Evolutionary conservation across 352 stramenopile genomes (phyloP), one percentile per base, ranked within the genome.

Genomic region (Globisporangium parvum): DNA sequence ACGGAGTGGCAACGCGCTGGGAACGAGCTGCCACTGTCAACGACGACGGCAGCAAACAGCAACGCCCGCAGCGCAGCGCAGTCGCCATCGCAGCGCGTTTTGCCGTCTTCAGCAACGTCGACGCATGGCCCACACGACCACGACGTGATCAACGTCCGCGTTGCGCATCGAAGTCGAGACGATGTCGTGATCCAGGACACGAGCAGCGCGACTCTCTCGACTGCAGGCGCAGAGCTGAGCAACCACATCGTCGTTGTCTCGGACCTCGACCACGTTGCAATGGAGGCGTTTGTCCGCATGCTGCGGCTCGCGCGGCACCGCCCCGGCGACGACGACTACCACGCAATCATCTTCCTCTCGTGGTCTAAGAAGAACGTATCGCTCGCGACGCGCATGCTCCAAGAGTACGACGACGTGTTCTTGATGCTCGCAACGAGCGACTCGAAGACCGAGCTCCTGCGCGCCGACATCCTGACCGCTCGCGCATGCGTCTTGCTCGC

Each of bases 221-320:
- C 59, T 31, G 12, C 31, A 15, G 57, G 50, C n/a, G 40, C 57
- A 15, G 55, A 49, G 12, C 71, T 86, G 23, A 60, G 65, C 15
- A 72, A 85, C 53, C 78, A 88, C 42, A 73, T 88, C 28, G 64
- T 88, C 24, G 71, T 88, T 9, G 73, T 88, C 21, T 82, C 71
- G 0, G 71, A 85, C 40, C 60, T 88, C 15, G 63, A 86, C 18
- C 28, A 63, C 20, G 61, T 66, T 2, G 65, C 67, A 3, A 80
- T 82, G 26, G 53, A 80, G 21, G 57, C 70, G 28, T 86, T 88
- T 51, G 62, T 80, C 14, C 63, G 72, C 33, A 72, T 82, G 53
- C 55, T 88, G 41, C 75, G 77, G 2, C 58, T 81, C 2, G 60
- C 70, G 31, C 70, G 75, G 40, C 67, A 80, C 24, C 56, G 57